A percentile compares a stretch with the other conserved stretches of the same genome.
These are phyloP conservation scores for Curvularia sp. DNA, from an alignment of 2,329 filamentous ascomycete species.

Conservation along the genomic window DNA sequence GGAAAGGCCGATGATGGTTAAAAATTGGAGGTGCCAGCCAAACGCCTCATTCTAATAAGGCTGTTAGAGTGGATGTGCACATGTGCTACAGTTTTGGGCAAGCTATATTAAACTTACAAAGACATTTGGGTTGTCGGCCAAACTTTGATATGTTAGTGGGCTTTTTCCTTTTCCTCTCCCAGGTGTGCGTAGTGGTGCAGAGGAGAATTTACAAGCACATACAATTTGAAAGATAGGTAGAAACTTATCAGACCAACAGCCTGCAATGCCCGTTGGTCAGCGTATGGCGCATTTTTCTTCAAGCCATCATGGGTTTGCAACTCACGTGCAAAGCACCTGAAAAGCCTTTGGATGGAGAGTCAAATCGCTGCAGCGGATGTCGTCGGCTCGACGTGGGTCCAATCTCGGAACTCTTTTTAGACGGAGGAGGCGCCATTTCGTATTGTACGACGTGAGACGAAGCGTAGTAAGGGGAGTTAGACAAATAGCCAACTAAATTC, in stretches of 20 bases:
- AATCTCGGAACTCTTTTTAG: slow-evolving; percentile 4
- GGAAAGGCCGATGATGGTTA: slow-evolving; percentile 75
- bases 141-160: slow-evolving; percentile 25
- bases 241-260: slow-evolving; percentile 55
- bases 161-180: not conserved
- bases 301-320: not conserved
- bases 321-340: slow-evolving; percentile 68
- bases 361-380: slow-evolving; percentile 71
- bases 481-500: too few species aligned
- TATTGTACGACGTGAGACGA: not conserved
- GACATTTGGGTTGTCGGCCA: slow-evolving; percentile 41
- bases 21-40: slow-evolving; percentile 74
- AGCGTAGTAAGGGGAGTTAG: not conserved
- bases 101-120: slow-evolving; percentile 26
- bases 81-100: not conserved
- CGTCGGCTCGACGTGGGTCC: slow-evolving; percentile 41
- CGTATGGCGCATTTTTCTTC: not conserved
- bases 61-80: not conserved
- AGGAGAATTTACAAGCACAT: not conserved
- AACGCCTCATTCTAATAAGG: slow-evolving; percentile 61
- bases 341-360: slow-evolving; percentile 68
- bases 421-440: slow-evolving; percentile 9
- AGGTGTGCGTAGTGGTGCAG: not conserved
- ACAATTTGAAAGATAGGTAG: slow-evolving; percentile 55
- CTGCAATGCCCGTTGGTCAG: slow-evolving; percentile 21